Percentiles rank a stretch among this genome's conserved stretches.
phyloP scores from a whole-genome alignment of 345 rosid genomes.

The Acer negundo region DNA sequence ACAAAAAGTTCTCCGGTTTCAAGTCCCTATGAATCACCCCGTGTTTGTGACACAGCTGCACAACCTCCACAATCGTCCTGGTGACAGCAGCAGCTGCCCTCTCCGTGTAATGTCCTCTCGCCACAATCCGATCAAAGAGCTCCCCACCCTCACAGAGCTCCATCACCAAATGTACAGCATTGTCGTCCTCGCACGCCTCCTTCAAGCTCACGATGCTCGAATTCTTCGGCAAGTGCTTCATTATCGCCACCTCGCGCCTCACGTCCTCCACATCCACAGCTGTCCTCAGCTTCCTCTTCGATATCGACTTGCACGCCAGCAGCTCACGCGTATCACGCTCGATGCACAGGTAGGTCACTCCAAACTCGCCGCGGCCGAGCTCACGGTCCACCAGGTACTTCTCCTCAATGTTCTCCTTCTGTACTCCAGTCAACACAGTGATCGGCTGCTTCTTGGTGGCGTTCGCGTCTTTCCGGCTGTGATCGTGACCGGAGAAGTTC shows the following conservation, averaged over 20 bases:
- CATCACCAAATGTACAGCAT: slow-evolving; percentile 98
- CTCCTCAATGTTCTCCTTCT: slow-evolving; percentile 93
- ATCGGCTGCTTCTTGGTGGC: slow-evolving; percentile 68
- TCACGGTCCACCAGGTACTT: slow-evolving; percentile 88
- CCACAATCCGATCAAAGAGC: slow-evolving; percentile 98
- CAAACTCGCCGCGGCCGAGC: slow-evolving; percentile 99
- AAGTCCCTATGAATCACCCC: slow-evolving; percentile 97
- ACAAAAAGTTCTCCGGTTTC: slow-evolving; percentile 98
- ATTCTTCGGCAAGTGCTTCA: slow-evolving; percentile 88
- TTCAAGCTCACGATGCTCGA: slow-evolving; percentile 88
- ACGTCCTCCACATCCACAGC: slow-evolving; percentile 94
- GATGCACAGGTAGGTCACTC: slow-evolving; percentile 93
- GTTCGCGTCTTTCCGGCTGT: slow-evolving; percentile 52
- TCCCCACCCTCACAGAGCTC: slow-evolving; percentile 99
- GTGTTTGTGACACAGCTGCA: slow-evolving; percentile 91
- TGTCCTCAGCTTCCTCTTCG: slow-evolving; percentile 94
- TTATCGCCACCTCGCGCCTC: slow-evolving; percentile 94
- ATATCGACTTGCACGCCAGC: slow-evolving; percentile 92
- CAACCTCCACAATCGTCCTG: slow-evolving; percentile 91
- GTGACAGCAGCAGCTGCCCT: slow-evolving; percentile 95
- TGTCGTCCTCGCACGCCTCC: slow-evolving; percentile 97
- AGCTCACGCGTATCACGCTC: slow-evolving; percentile 76
- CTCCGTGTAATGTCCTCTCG: slow-evolving; percentile 97
- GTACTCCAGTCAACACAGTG: slow-evolving; percentile 70
- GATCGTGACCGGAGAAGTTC: slow-evolving; percentile 69